Base-by-base conservation (phyloP, 1,284 basidiomycete genomes). In the Tylopilus sp. region DNA sequence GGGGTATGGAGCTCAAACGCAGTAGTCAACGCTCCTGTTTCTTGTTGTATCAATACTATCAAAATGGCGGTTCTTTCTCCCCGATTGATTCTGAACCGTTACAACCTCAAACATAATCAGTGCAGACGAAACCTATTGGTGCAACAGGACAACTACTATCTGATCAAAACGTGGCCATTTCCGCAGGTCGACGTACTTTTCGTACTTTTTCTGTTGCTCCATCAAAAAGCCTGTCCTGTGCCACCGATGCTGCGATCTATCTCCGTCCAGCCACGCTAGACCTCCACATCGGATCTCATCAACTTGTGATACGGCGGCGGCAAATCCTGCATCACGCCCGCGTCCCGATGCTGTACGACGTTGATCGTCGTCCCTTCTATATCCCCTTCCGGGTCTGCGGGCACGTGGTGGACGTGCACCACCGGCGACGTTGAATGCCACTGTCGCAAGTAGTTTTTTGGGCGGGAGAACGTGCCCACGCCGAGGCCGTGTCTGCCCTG, bases 1-100 rank as follows among this genome's bases (percentile, higher is more conserved):
- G 59, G 93, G 92, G 1, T 95, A 95, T 65, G 92, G 92, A 12
- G 69, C 78, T 13, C 84, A 86, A 71, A 77, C 74, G 21, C 81
- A 84, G 72, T 86, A 74, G 51, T 31, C 28, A 39, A 41, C 1
- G 15, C 16, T 34, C 29, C 34, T 51, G 45, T 54, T 26, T 53
- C 34, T 30, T 41, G 36, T 49, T 51, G 46, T 58, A 51, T 36
- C 36, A 53, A 49, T 49, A 53, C 41, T 11, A 49, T 38, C 40
- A 46, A 42, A 37, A 46, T 38, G 28, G 48, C 34, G 26, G 9
- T 29, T 36, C 4, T 12, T 6, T 19, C 31, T 44, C n/a, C n/a
- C n/a, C 9, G 16, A 37, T 30, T 23, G 23, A 11, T 31, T 30
- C 9, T 7, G 23, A 36, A 38, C 9, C 10, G 15, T 19, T 5